These are phyloP conservation scores for Pythium apleroticum DNA, from an alignment of 352 stramenopile species.

Conservation along the genomic window DNA sequence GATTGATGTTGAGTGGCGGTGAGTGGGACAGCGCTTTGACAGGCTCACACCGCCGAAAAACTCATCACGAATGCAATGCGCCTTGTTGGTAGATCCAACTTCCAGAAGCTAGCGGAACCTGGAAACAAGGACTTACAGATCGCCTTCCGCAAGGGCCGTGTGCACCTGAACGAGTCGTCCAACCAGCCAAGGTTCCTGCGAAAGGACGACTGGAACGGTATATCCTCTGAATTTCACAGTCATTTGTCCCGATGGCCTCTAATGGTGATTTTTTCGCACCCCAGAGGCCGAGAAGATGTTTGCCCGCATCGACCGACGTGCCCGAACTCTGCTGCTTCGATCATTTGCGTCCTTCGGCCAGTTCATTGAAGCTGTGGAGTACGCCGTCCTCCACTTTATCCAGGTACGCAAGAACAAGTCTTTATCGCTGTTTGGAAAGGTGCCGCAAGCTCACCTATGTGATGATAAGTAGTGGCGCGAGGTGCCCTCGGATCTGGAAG, in stretches of 20 bases:
- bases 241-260: too few species aligned
- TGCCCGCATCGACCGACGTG: constrained; percentile 63
- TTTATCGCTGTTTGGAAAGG: background rate
- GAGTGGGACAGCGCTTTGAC: background rate
- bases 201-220: constrained; percentile 77
- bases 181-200: constrained; percentile 46
- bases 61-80: background rate
- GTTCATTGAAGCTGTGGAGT: constrained; percentile 81
- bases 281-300: constrained; percentile 86
- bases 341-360: constrained; percentile 65
- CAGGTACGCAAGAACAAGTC: constrained; percentile 38
- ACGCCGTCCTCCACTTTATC: constrained; percentile 78
- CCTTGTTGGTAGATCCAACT: constrained; percentile 60
- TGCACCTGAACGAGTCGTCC: constrained; percentile 29
- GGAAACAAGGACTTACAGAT: constrained; percentile 74
- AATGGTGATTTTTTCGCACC: background rate
- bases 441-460: background rate
- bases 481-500: constrained; percentile 69
- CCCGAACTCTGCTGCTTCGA: constrained; percentile 62
- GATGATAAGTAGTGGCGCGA: constrained; percentile 60
- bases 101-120: constrained; percentile 76
- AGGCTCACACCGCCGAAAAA: too few species aligned
- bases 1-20: constrained; percentile 87
- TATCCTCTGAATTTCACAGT: background rate
- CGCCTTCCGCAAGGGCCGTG: constrained; percentile 67